Conservation (phyloP, 192 early-diverging fungal species). For the Jimgerdemannia flammicorona region DNA sequence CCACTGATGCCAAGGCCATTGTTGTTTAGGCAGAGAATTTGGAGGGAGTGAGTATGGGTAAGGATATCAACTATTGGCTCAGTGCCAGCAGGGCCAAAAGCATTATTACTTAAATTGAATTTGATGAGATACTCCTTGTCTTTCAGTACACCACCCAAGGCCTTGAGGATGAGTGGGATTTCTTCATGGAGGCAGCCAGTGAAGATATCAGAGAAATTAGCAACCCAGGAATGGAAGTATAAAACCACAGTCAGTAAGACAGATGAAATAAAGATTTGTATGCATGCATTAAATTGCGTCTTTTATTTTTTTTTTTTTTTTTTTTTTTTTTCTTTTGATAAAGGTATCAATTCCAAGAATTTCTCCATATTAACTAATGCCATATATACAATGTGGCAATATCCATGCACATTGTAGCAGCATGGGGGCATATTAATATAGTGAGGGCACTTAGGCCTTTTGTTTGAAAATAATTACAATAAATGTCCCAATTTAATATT, state of each 20-base stretch:
- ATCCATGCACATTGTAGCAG: too few species aligned
- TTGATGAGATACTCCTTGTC: slow-evolving; percentile 78
- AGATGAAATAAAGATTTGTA: slow-evolving; percentile 3
- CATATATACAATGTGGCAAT: too few species aligned
- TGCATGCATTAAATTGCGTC: slow-evolving; percentile 4
- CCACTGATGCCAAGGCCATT: slow-evolving; percentile 94
- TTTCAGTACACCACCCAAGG: slow-evolving; percentile 77
- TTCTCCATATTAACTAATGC: not conserved
- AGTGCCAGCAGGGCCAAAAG: slow-evolving; percentile 96
- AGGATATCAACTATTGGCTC: slow-evolving; percentile 83
- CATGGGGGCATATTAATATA: too few species aligned
- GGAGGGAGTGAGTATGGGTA: slow-evolving; percentile 73
- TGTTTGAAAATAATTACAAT: too few species aligned
- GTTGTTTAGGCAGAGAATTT: slow-evolving; percentile 92
- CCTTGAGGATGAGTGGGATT: slow-evolving; percentile 79
- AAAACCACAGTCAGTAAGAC: not conserved
- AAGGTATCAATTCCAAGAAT: too few species aligned
- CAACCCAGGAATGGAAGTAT: slow-evolving; percentile 54
- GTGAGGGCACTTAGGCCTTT: too few species aligned
- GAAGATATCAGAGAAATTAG: slow-evolving; percentile 89
- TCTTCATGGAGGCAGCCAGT: slow-evolving; percentile 88
- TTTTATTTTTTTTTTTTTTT: too few species aligned
- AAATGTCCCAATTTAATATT: too few species aligned
- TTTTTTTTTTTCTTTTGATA: not conserved
- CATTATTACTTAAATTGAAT: slow-evolving; percentile 89